phyloP scores from a whole-genome alignment of 2,329 filamentous ascomycete species.

The Colletotrichum sp. region DNA sequence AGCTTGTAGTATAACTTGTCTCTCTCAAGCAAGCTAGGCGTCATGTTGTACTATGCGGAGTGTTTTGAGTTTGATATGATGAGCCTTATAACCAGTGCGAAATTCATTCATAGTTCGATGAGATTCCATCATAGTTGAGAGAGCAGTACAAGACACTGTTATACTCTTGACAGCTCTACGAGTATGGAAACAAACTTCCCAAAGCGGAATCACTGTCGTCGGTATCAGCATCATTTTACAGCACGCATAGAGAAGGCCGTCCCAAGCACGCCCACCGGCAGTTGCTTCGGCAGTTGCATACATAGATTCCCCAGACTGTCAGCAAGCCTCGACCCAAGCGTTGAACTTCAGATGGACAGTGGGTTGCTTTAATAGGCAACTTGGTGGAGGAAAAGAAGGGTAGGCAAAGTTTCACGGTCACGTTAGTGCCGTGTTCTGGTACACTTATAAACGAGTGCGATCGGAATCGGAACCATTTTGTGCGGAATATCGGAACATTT shows the following conservation, averaged over 20 bases:
- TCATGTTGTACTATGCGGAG: not conserved
- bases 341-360: not conserved
- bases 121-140: too few relatives aligned
- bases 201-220: not conserved
- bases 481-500: not conserved
- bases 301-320: not conserved
- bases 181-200: not conserved
- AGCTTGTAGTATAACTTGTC: not conserved
- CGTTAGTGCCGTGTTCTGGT: not conserved
- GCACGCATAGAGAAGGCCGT: not conserved
- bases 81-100: not conserved
- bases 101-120: not conserved
- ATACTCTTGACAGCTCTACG: not conserved
- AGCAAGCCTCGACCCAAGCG: not conserved
- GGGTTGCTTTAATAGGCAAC: not conserved
- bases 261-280: not conserved
- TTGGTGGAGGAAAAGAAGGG: not conserved
- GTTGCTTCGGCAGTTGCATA: not conserved
- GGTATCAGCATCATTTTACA: not conserved
- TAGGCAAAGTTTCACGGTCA: not conserved
- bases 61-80: not conserved
- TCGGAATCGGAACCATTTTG: not conserved
- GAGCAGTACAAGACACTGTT: not conserved
- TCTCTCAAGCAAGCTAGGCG: not conserved
- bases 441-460: not conserved